These are phyloP conservation scores for Aspergillus brunneoviolaceus DNA, from an alignment of 2,329 filamentous ascomycete genomes.

Conservation along the genomic window DNA sequence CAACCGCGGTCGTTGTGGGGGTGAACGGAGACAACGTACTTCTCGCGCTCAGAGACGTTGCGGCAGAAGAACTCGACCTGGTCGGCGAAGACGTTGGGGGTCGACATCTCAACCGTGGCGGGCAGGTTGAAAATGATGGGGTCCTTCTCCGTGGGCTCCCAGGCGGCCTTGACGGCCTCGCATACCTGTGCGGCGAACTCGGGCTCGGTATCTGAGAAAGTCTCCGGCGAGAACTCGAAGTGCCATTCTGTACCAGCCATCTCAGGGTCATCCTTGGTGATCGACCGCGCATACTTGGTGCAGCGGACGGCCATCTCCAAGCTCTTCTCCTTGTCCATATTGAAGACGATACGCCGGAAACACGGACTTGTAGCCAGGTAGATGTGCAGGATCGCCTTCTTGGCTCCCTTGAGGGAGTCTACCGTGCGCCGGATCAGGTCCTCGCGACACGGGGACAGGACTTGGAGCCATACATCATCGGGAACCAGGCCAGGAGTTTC, in stretches of 20 bases:
- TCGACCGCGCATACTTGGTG: constrained; percentile 78
- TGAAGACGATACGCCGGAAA: constrained; percentile 89
- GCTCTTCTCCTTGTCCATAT: constrained; percentile 78
- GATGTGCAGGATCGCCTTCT: constrained; percentile 92
- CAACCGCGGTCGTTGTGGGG: constrained; percentile 94
- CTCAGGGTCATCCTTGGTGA: constrained; percentile 76
- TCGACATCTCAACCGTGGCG: constrained; percentile 91
- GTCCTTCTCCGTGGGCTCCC: constrained; percentile 75
- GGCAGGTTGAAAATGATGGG: constrained; percentile 97
- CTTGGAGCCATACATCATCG: constrained; percentile 88
- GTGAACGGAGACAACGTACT: constrained; percentile 85
- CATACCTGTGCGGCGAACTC: constrained; percentile 83
- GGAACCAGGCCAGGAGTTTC: constrained; percentile 80
- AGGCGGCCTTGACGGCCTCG: constrained; percentile 89
- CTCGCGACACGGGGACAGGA: constrained; percentile 85
- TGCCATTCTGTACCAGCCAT: constrained; percentile 57
- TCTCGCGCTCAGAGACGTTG: constrained; percentile 79
- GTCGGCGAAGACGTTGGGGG: constrained; percentile 93
- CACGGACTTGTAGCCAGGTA: constrained; percentile 96
- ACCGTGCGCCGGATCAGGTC: constrained; percentile 89
- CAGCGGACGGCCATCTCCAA: constrained; percentile 81
- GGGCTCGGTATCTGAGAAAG: constrained; percentile 84
- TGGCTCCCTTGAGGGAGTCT: constrained; percentile 81
- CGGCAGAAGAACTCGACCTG: constrained; percentile 94
- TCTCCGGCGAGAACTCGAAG: constrained; percentile 52